Conservation (phyloP, 768 basidiomycete species). For the Artomyces pyxidatus region DNA sequence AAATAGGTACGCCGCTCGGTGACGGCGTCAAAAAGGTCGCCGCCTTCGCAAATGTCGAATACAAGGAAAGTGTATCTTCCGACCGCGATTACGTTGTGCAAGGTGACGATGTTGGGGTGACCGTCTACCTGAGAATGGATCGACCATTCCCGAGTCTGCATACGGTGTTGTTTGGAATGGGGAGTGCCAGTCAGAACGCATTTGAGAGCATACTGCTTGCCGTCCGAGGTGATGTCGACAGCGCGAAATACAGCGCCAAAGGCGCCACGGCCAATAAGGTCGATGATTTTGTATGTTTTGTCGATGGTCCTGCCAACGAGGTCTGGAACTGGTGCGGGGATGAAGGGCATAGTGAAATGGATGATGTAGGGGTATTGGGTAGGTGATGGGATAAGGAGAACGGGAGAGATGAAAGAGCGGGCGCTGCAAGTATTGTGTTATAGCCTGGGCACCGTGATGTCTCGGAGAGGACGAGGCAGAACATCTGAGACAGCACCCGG, state of each 20-base stretch:
- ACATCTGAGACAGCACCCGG: too few species aligned
- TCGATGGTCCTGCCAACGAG: background rate
- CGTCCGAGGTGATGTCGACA: background rate
- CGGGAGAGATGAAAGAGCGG: too few species aligned
- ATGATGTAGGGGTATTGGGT: too few species aligned
- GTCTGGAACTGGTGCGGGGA: too few species aligned
- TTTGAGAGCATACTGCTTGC: background rate
- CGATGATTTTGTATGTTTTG: background rate
- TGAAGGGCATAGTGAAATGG: too few species aligned
- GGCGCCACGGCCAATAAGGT: background rate
- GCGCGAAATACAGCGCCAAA: background rate
- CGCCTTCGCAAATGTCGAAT: conserved; percentile 34
- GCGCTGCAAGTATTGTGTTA: too few species aligned
- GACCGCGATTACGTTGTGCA: conserved; percentile 2
- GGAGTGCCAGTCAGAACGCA: background rate
- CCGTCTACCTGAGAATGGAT: background rate
- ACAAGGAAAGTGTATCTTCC: conserved; percentile 23
- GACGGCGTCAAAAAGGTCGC: conserved; percentile 68
- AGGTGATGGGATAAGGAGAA: too few species aligned
- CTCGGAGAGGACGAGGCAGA: too few species aligned
- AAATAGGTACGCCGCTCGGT: conserved; percentile 33
- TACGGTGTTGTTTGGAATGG: background rate
- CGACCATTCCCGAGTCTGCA: conserved; percentile 2
- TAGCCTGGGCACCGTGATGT: too few species aligned
- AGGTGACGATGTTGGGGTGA: conserved; percentile 5